Conservation (phyloP, 345 rosid species). For the Pistacia integerrima region DNA sequence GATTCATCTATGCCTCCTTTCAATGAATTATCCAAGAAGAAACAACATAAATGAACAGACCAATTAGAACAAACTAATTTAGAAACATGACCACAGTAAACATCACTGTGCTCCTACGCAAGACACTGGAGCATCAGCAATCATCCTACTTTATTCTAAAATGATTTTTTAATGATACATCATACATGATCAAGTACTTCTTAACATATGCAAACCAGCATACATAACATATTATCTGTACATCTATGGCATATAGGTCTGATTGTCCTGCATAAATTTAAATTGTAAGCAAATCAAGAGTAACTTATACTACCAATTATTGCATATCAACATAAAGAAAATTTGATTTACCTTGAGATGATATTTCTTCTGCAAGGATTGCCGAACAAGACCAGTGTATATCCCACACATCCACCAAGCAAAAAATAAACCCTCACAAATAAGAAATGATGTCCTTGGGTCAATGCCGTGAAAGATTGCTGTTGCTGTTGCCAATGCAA, state of each 20-base stretch:
- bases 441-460: conserved; percentile 74
- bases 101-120: background rate
- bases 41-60: background rate
- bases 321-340: background rate
- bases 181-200: conserved; percentile 7
- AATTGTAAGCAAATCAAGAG: background rate
- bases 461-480: conserved; percentile 73
- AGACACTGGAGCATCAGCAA: background rate
- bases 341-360: conserved; percentile 70
- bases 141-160: background rate
- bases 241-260: background rate
- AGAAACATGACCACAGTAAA: background rate
- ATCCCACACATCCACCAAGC: conserved; percentile 99
- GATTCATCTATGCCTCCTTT: background rate
- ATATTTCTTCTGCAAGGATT: conserved; percentile 83
- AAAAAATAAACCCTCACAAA: conserved; percentile 85
- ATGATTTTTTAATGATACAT: background rate
- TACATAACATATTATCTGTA: background rate
- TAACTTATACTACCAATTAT: background rate
- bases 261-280: background rate
- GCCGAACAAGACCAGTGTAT: conserved; percentile 82
- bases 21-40: background rate
- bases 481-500: conserved; percentile 68
- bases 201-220: background rate
- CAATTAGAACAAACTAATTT: background rate